Evolutionary conservation across 1,139 yeast species (phyloP).

Genomic region (Yamadazyma buinensis): DNA sequence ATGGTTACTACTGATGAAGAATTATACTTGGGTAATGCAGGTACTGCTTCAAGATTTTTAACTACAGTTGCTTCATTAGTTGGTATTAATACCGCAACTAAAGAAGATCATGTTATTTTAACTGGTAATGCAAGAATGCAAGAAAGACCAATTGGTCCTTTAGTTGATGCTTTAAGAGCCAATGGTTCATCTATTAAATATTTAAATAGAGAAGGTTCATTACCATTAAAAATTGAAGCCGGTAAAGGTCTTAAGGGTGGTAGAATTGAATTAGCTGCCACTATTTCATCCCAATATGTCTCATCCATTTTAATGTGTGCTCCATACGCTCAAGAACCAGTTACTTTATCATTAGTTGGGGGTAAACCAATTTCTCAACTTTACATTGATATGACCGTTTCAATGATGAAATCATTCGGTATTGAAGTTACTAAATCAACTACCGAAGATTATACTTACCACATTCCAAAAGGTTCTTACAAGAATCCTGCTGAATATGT

Average conservation of each 20-base stretch:
- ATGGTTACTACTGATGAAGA: constrained; percentile 57
- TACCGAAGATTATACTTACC: constrained; percentile 77
- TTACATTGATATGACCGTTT: constrained; percentile 95
- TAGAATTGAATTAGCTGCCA: constrained; percentile 88
- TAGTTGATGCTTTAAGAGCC: constrained; percentile 80
- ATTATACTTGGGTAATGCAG: constrained; percentile 93
- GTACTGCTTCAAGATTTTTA: constrained; percentile 94
- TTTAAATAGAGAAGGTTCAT: constrained; percentile 71
- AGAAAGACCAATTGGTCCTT: constrained; percentile 95
- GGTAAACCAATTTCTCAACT: constrained; percentile 96
- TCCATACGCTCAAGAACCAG: constrained; percentile 88
- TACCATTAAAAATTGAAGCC: constrained; percentile 74
- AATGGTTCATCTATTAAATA: constrained; percentile 79
- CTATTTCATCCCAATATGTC: constrained; percentile 95
- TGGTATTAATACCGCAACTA: constrained; percentile 28
- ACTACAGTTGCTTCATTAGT: constrained; percentile 89
- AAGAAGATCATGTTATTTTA: constrained; percentile 49
- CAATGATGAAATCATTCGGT: constrained; percentile 93
- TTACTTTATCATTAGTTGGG: constrained; percentile 83
- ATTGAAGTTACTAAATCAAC: constrained; percentile 67
- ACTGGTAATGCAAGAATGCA: constrained; percentile 98
- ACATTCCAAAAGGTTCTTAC: constrained; percentile 82
- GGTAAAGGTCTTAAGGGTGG: constrained; percentile 84
- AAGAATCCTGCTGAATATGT: constrained; percentile 79
- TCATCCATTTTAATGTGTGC: constrained; percentile 97